Evolutionary conservation across 805 yeast species (phyloP).

Genomic region (Candida glaebosa): DNA sequence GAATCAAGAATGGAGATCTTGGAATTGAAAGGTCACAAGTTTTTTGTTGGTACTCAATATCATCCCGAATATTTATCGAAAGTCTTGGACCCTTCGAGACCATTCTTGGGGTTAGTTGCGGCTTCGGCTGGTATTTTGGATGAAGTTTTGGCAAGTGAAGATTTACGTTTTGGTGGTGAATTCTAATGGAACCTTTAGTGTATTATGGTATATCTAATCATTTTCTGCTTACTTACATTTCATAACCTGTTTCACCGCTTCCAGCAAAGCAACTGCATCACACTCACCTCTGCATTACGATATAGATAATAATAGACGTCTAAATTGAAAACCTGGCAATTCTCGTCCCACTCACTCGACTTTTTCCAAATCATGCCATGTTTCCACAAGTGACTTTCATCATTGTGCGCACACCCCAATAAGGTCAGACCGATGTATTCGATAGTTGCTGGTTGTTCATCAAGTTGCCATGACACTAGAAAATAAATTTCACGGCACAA

Average conservation of each 20-base stretch:
- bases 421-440: not conserved
- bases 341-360: not conserved
- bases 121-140: slow-evolving; percentile 86
- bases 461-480: not conserved
- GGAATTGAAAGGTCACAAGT: slow-evolving; percentile 84
- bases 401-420: too few relatives aligned
- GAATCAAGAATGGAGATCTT: slow-evolving; percentile 91
- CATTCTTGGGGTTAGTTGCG: slow-evolving; percentile 93
- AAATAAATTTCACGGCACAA: not conserved
- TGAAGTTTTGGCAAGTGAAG: slow-evolving; percentile 49
- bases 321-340: not conserved
- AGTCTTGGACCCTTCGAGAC: slow-evolving; percentile 94
- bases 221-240: not conserved
- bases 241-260: too few relatives aligned
- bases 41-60: slow-evolving; percentile 92
- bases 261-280: not conserved
- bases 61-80: slow-evolving; percentile 98
- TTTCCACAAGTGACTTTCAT: too few relatives aligned
- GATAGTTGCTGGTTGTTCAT: not conserved
- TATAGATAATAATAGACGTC: not conserved
- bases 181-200: slow-evolving; percentile 18
- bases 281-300: not conserved
- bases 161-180: slow-evolving; percentile 42
- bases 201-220: not conserved
- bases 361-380: not conserved